Evolutionary conservation across 2,329 filamentous ascomycete genomes (phyloP).

Genomic region (Fusarium nygamai): DNA sequence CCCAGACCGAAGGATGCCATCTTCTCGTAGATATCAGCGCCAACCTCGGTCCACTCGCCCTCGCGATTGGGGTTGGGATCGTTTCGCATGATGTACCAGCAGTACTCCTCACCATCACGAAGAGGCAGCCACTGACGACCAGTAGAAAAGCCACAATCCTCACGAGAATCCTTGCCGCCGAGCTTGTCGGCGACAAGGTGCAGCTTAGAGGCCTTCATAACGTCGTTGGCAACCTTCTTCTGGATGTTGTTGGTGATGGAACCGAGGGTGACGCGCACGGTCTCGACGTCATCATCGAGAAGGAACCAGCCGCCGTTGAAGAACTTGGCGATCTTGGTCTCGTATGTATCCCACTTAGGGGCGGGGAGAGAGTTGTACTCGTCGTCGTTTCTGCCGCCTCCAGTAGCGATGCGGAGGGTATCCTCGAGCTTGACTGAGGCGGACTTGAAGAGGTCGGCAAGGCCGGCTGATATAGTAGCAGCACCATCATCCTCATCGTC

Average conservation of each 20-base stretch:
- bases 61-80: not conserved
- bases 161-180: not conserved
- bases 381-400: not conserved
- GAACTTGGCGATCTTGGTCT: slow-evolving; percentile 31
- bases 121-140: slow-evolving; percentile 25
- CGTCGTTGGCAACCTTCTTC: slow-evolving; percentile 34
- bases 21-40: slow-evolving; percentile 20
- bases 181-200: slow-evolving; percentile 28
- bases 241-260: slow-evolving; percentile 32
- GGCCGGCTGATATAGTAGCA: not conserved
- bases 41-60: slow-evolving; percentile 5
- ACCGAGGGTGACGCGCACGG: not conserved
- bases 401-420: not conserved
- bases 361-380: slow-evolving; percentile 18
- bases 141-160: slow-evolving; percentile 1
- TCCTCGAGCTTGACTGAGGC: slow-evolving; percentile 7
- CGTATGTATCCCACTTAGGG: slow-evolving; percentile 5
- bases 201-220: slow-evolving; percentile 19
- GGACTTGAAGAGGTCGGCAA: not conserved
- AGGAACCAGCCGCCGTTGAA: slow-evolving; percentile 34
- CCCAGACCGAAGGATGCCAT: slow-evolving; percentile 23
- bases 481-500: not conserved
- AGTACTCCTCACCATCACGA: slow-evolving; percentile 21
- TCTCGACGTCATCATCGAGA: slow-evolving; percentile 25
- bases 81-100: slow-evolving; percentile 34